Evolutionary conservation across 306 rosid genomes (phyloP).

Genomic region (Fragaria ananassa): DNA sequence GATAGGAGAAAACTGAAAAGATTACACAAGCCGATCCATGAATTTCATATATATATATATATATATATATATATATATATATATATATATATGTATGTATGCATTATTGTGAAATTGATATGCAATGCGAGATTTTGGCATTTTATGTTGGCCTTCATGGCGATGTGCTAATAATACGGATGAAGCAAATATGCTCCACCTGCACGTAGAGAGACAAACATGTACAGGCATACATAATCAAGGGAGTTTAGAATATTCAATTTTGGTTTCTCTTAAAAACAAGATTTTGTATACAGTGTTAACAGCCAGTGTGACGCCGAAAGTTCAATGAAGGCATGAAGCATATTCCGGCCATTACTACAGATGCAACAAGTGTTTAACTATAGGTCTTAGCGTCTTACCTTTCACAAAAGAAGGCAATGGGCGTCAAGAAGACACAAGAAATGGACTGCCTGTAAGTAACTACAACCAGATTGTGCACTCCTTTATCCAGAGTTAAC

Average conservation of each 20-base stretch:
- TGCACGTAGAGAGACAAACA: background rate
- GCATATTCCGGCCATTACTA: background rate
- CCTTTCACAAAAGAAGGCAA: conserved; percentile 72
- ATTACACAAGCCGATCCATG: background rate
- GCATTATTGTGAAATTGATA: no score
- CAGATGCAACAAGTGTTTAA: background rate
- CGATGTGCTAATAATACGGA: background rate
- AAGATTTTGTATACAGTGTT: no score
- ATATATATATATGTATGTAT: no score
- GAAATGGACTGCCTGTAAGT: conserved; percentile 63
- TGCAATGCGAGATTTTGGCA: background rate
- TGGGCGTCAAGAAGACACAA: conserved; percentile 58
- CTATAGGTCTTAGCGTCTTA: background rate
- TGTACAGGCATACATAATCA: no score
- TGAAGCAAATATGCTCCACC: background rate
- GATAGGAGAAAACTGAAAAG: background rate
- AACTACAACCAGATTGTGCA: conserved; percentile 46
- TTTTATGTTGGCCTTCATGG: background rate
- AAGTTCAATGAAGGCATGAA: background rate
- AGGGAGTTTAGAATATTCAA: no score
- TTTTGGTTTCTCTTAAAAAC: no score
- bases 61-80: no score
- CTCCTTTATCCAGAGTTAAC: conserved; percentile 61
- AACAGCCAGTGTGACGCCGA: no score
- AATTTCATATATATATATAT: no score